These are phyloP conservation scores for Lipomyces mesembrius DNA, from an alignment of 805 yeast species.

Conservation along the genomic window DNA sequence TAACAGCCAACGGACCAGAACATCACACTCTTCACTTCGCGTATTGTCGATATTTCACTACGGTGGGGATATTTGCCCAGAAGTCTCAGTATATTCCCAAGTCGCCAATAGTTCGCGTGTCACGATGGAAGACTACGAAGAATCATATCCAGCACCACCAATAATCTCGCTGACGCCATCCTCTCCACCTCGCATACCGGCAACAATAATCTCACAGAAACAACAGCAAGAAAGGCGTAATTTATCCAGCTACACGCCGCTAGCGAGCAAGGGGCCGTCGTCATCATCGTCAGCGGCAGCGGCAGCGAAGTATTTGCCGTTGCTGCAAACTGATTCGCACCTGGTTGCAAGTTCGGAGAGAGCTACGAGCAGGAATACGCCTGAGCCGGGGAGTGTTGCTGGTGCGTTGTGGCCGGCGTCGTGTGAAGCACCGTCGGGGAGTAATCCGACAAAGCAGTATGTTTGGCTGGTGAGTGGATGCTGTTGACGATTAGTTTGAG, in stretches of 20 bases:
- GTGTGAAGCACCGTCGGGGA: conserved; percentile 24
- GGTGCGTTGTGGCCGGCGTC: conserved; percentile 28
- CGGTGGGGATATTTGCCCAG: too few species aligned
- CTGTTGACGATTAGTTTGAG: not conserved
- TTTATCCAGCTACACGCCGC: not conserved
- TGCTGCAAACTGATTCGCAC: conserved; percentile 15
- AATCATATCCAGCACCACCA: conserved; percentile 15
- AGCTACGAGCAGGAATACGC: conserved; percentile 11
- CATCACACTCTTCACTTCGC: too few species aligned
- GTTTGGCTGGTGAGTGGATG: conserved; percentile 33
- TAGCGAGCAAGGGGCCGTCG: not conserved
- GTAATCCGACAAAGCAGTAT: conserved; percentile 22
- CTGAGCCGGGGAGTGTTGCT: conserved; percentile 16
- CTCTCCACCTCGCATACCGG: not conserved
- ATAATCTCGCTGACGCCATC: conserved; percentile 22
- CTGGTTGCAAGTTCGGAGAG: conserved; percentile 1
- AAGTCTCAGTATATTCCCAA: too few species aligned
- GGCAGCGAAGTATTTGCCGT: conserved; percentile 14
- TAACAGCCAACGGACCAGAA: too few species aligned
- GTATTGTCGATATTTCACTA: too few species aligned
- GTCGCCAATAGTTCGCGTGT: not conserved
- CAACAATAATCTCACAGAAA: not conserved
- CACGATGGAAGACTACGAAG: not conserved
- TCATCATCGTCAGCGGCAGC: not conserved
- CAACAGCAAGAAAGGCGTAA: not conserved